Evolutionary conservation across 305 asterid genomes (phyloP).

Genomic region (Solanum chacoense): DNA sequence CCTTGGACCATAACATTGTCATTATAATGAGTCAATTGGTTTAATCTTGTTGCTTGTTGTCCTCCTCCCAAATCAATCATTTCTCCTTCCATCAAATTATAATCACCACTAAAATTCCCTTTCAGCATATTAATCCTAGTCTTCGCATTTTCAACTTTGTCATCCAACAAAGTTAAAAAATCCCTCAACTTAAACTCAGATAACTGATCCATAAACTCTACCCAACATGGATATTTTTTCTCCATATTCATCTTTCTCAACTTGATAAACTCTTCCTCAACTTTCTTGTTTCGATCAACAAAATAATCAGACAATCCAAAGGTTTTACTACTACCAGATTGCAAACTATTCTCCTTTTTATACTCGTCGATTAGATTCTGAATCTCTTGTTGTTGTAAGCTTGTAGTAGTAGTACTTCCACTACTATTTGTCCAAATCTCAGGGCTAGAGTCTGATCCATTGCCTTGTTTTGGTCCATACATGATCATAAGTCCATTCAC

Average conservation of each 20-base stretch:
- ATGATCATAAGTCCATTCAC: slow-evolving; percentile 51
- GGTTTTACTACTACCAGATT: slow-evolving; percentile 17
- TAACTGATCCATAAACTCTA: slow-evolving; percentile 5
- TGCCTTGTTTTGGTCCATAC: slow-evolving; percentile 27
- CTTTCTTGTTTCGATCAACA: slow-evolving; percentile 21
- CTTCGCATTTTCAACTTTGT: slow-evolving; percentile 15
- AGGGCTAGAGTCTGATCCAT: slow-evolving; percentile 2
- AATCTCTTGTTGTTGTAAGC: slow-evolving; percentile 4
- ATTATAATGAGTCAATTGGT: not conserved
- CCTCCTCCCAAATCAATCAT: not conserved
- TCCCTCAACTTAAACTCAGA: slow-evolving; percentile 23
- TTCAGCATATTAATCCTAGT: slow-evolving; percentile 24
- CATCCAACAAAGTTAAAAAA: slow-evolving; percentile 14
- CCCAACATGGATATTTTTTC: slow-evolving; percentile 35
- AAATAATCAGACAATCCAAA: slow-evolving; percentile 38
- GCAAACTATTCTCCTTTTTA: slow-evolving; percentile 27
- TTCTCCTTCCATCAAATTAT: slow-evolving; percentile 2
- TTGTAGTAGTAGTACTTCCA: not conserved
- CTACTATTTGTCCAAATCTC: slow-evolving; percentile 43
- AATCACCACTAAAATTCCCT: not conserved
- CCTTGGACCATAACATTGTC: slow-evolving; percentile 9
- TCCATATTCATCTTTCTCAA: slow-evolving; percentile 33
- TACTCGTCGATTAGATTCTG: slow-evolving; percentile 26
- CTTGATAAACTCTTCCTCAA: slow-evolving; percentile 43
- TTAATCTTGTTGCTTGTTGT: not conserved